A percentile compares a stretch with the other conserved stretches of the same genome.
phyloP scores from a whole-genome alignment of 2,329 filamentous ascomycete species.

The Coniochaeta sp. region DNA sequence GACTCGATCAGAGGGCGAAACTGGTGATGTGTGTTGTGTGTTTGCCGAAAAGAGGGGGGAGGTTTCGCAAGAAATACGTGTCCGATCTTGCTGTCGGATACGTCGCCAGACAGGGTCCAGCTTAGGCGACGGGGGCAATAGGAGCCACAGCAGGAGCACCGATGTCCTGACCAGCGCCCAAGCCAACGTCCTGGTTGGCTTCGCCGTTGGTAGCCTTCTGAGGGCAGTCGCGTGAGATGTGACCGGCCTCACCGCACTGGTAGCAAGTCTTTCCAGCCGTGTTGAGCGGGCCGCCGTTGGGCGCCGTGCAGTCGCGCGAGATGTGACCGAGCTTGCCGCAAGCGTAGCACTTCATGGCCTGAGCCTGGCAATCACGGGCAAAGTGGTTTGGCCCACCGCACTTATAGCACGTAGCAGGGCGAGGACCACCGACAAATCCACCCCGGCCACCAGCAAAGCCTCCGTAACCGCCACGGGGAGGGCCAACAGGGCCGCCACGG shows the following conservation, averaged over 20 bases:
- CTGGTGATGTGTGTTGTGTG: background rate
- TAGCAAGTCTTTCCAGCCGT: slow-evolving; percentile 98
- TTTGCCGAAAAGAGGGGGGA: background rate
- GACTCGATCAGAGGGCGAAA: background rate
- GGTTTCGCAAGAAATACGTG: background rate
- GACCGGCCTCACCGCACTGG: slow-evolving; percentile 88
- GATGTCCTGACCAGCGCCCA: slow-evolving; percentile 30
- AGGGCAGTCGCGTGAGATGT: slow-evolving; percentile 93
- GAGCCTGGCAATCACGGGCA: slow-evolving; percentile 94
- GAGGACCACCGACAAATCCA: slow-evolving; percentile 64
- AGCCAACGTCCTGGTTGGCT: slow-evolving; percentile 35
- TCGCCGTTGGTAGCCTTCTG: slow-evolving; percentile 55
- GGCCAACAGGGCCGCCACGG: slow-evolving; percentile 60
- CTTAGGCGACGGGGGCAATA: slow-evolving; percentile 30
- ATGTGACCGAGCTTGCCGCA: slow-evolving; percentile 95
- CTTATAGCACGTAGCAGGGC: slow-evolving; percentile 66
- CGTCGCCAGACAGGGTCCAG: background rate
- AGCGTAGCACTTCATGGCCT: slow-evolving; percentile 97
- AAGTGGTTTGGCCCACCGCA: slow-evolving; percentile 92
- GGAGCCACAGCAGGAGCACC: slow-evolving; percentile 29
- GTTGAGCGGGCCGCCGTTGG: slow-evolving; percentile 92
- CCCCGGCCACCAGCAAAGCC: slow-evolving; percentile 59
- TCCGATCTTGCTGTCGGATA: background rate
- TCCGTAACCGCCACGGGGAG: slow-evolving; percentile 55
- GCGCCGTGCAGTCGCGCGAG: slow-evolving; percentile 87